Evolutionary conservation across 768 basidiomycete genomes (phyloP).

Genomic region (Suillus subluteus): DNA sequence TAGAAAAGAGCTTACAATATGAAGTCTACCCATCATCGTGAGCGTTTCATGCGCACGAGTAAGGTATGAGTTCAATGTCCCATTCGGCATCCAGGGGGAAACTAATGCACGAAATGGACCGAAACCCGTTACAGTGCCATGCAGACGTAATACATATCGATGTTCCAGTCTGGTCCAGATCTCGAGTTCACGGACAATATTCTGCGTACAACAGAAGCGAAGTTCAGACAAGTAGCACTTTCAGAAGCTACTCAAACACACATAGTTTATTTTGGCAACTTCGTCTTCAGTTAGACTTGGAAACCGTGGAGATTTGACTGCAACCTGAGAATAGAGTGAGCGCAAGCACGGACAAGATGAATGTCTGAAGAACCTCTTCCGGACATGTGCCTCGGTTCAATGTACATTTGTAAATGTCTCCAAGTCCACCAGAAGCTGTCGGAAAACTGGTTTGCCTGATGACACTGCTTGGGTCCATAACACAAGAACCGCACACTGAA

Average conservation of each 20-base stretch:
- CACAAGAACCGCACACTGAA: no score
- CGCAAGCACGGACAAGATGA: no score
- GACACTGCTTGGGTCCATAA: neutral
- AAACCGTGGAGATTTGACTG: constrained; percentile 24
- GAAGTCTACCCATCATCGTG: neutral
- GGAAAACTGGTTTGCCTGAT: neutral
- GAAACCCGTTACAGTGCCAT: constrained; percentile 32
- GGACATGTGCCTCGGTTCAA: neutral
- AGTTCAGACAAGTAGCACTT: no score
- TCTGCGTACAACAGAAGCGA: constrained; percentile 3
- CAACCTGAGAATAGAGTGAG: constrained; percentile 16
- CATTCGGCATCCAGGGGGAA: constrained; percentile 37
- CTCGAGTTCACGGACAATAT: constrained; percentile 22
- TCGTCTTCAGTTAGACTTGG: constrained; percentile 2
- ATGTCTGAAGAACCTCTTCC: neutral
- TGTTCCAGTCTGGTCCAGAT: constrained; percentile 33
- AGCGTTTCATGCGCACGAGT: constrained; percentile 12
- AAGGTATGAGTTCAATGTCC: constrained; percentile 30
- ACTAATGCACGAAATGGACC: constrained; percentile 36
- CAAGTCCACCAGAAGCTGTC: constrained; percentile 10
- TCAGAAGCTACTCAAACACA: neutral
- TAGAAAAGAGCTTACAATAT: constrained; percentile 18
- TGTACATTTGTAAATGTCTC: constrained; percentile 19
- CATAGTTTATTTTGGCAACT: neutral
- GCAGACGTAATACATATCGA: constrained; percentile 30